phyloP scores from a whole-genome alignment of 805 yeast genomes.

The Brettanomyces naardenensis region DNA sequence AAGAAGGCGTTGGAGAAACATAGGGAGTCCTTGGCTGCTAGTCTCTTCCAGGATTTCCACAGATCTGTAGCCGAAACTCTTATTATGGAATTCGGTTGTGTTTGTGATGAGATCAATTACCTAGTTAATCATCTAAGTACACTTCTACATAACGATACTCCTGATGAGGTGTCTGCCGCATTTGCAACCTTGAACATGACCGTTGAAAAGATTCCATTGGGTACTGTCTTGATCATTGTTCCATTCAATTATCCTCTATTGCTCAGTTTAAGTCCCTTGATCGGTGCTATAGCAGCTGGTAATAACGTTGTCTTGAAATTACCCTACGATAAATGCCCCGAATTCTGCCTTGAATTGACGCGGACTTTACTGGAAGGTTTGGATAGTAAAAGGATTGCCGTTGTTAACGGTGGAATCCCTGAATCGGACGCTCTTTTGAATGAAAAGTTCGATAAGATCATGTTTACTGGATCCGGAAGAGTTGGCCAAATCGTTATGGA shows the following conservation, averaged over 20 bases:
- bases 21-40: conserved; percentile 43
- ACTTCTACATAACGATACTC: conserved; percentile 50
- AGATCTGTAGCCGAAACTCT: conserved; percentile 57
- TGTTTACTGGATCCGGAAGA: conserved; percentile 73
- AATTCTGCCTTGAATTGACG: conserved; percentile 49
- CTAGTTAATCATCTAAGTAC: conserved; percentile 50
- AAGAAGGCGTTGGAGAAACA: conserved; percentile 58
- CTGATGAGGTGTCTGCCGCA: conserved; percentile 28
- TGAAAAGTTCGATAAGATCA: conserved; percentile 65
- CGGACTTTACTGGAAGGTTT: conserved; percentile 43
- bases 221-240: conserved; percentile 63
- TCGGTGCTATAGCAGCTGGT: conserved; percentile 82
- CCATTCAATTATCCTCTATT: conserved; percentile 79
- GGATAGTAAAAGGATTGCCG: conserved; percentile 47
- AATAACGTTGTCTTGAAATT: conserved; percentile 66
- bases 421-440: conserved; percentile 53
- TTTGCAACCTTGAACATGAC: conserved; percentile 17
- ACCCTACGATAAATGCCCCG: conserved; percentile 66
- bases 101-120: conserved; percentile 47
- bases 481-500: conserved; percentile 74
- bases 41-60: conserved; percentile 60
- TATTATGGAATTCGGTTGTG: conserved; percentile 45
- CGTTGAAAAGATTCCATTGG: conserved; percentile 41
- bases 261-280: conserved; percentile 55
- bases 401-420: conserved; percentile 66